A percentile compares a stretch with the other conserved stretches of the same genome.
These are phyloP conservation scores for Didymella glomerata DNA, from an alignment of 2,329 filamentous ascomycete genomes.

Conservation along the genomic window DNA sequence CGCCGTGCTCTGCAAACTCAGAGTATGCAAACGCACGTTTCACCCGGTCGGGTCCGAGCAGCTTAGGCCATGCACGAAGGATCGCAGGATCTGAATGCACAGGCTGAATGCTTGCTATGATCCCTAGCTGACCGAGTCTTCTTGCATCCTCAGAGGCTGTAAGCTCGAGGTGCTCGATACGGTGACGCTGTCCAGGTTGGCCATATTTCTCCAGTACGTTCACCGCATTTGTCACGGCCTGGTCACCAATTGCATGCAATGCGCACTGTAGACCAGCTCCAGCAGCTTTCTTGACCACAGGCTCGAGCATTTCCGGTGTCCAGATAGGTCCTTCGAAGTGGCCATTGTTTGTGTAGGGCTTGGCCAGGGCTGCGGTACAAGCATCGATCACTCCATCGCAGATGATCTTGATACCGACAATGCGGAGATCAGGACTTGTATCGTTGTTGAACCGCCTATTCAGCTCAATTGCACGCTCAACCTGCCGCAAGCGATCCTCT, in stretches of 20 bases:
- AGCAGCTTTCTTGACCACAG: slow-evolving; percentile 64
- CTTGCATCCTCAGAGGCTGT: slow-evolving; percentile 63
- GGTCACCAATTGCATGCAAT: slow-evolving; percentile 71
- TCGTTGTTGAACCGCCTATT: slow-evolving; percentile 55
- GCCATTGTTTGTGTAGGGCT: slow-evolving; percentile 64
- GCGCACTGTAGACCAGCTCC: slow-evolving; percentile 66
- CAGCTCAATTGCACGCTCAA: slow-evolving; percentile 62
- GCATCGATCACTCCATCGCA: slow-evolving; percentile 72
- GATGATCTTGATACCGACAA: slow-evolving; percentile 71
- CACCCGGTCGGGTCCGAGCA: slow-evolving; percentile 64
- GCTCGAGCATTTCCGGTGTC: slow-evolving; percentile 61
- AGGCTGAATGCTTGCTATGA: slow-evolving; percentile 90
- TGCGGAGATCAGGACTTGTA: slow-evolving; percentile 58
- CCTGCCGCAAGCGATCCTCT: slow-evolving; percentile 58
- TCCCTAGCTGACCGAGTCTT: slow-evolving; percentile 65
- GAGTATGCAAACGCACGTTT: slow-evolving; percentile 69
- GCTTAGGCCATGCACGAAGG: slow-evolving; percentile 66
- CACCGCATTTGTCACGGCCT: slow-evolving; percentile 65
- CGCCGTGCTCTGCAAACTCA: slow-evolving; percentile 65
- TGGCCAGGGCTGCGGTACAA: slow-evolving; percentile 68
- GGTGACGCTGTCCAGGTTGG: slow-evolving; percentile 61
- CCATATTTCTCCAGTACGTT: slow-evolving; percentile 60
- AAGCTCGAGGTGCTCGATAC: slow-evolving; percentile 72
- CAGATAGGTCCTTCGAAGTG: slow-evolving; percentile 63
- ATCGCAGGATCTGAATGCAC: slow-evolving; percentile 84